These are phyloP conservation scores for Trypanosoma congolense DNA, from an alignment of 208 protist genomes.

Conservation along the genomic window DNA sequence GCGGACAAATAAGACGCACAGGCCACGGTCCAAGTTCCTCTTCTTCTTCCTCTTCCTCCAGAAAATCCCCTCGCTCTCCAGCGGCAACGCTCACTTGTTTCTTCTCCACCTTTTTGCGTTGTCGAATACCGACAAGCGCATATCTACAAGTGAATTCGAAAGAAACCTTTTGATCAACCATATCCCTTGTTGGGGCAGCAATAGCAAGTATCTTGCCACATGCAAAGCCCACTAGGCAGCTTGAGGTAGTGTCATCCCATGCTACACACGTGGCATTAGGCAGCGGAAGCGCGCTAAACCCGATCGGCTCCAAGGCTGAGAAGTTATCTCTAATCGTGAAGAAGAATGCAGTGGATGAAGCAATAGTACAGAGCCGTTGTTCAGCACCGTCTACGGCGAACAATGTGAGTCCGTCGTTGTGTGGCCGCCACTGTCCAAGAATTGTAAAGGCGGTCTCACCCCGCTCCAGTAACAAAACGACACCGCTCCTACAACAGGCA, in stretches of 20 bases:
- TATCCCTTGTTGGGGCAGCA: conserved; percentile 27
- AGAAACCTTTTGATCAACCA: conserved; percentile 52
- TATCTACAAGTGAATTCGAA: conserved; percentile 67
- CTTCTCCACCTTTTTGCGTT: conserved; percentile 58
- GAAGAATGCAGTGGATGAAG: conserved; percentile 90
- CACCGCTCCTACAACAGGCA: conserved; percentile 84
- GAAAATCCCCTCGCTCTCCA: conserved; percentile 44
- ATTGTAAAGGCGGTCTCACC: conserved; percentile 38
- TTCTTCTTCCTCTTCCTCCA: conserved; percentile 53
- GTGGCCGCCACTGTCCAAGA: conserved; percentile 58
- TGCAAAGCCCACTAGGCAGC: conserved; percentile 66
- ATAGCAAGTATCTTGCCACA: conserved; percentile 71
- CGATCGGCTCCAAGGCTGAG: conserved; percentile 48
- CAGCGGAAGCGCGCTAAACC: conserved; percentile 72
- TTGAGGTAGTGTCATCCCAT: conserved; percentile 55
- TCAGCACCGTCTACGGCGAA: conserved; percentile 60
- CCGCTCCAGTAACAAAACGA: conserved; percentile 61
- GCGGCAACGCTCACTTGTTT: conserved; percentile 40
- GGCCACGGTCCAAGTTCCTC: conserved; percentile 75
- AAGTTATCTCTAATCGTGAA: conserved; percentile 50
- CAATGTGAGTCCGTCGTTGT: conserved; percentile 46
- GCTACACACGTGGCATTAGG: conserved; percentile 41
- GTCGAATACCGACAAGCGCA: conserved; percentile 69
- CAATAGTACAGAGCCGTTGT: conserved; percentile 74
- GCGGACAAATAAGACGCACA: conserved; percentile 36